A percentile compares a stretch with the other conserved stretches of the same genome.
Conservation (phyloP, 2,329 filamentous ascomycete genomes). For the Colletotrichum tofieldiae region DNA sequence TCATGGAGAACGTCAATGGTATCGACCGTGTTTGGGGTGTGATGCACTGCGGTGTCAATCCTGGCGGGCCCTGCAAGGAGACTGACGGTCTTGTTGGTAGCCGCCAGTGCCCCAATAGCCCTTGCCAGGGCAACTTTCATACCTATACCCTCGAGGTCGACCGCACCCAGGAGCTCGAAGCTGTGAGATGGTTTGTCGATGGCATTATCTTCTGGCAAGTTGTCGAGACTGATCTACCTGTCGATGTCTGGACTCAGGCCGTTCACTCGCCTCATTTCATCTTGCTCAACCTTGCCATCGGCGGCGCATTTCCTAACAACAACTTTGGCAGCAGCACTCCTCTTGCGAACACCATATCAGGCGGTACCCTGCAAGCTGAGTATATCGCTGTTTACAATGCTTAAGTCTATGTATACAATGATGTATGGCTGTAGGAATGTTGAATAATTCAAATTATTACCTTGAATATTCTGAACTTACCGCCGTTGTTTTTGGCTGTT, state of each 20-base stretch:
- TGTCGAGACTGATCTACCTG: conserved; percentile 47
- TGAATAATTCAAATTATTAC: neutral
- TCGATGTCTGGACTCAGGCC: conserved; percentile 52
- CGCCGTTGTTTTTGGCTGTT: too few relatives aligned
- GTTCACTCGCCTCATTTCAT: conserved; percentile 53
- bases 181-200: conserved; percentile 56
- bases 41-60: conserved; percentile 59
- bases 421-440: neutral
- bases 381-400: conserved; percentile 46
- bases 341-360: conserved; percentile 38
- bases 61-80: conserved; percentile 61
- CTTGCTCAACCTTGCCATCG: conserved; percentile 58
- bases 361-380: conserved; percentile 41
- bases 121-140: conserved; percentile 53
- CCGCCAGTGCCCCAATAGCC: conserved; percentile 35
- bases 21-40: conserved; percentile 53
- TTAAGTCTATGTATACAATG: neutral
- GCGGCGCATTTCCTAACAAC: conserved; percentile 54
- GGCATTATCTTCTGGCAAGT: conserved; percentile 49
- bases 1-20: conserved; percentile 62
- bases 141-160: conserved; percentile 54
- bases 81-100: conserved; percentile 51
- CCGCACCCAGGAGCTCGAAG: conserved; percentile 50
- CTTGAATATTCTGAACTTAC: too few relatives aligned
- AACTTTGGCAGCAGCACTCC: conserved; percentile 34